Percentiles rank a stretch among this genome's conserved stretches.
phyloP scores from a whole-genome alignment of 225 moss, liverwort and hornwort species.

The Sphagnum tenellum region DNA sequence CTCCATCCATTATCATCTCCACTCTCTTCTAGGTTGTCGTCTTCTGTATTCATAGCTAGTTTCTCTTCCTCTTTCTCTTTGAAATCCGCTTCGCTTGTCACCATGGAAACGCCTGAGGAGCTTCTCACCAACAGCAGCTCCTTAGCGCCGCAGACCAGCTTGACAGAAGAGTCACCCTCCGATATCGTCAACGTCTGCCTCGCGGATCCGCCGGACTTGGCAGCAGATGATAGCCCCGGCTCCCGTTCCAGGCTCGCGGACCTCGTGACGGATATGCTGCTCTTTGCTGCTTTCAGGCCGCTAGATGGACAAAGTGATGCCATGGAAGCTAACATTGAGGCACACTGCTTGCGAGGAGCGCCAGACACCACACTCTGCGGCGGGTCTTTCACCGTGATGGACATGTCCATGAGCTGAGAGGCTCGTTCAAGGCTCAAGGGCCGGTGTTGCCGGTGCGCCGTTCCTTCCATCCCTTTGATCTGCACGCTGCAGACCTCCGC shows the following conservation, averaged over 20 bases:
- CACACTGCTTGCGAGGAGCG: constrained; percentile 18
- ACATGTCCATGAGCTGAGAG: constrained; percentile 10
- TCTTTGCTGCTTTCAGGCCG: constrained; percentile 17
- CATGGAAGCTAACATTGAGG: constrained; percentile 35
- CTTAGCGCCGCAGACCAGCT: constrained; percentile 11
- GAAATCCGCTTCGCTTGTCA: constrained; percentile 7
- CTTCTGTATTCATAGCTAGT: neutral
- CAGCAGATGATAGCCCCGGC: constrained; percentile 7
- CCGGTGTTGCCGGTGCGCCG: constrained; percentile 17
- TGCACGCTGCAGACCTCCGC: constrained; percentile 28
- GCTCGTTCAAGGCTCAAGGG: constrained; percentile 19
- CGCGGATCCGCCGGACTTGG: constrained; percentile 25
- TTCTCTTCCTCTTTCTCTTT: constrained; percentile 15
- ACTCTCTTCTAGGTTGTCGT: constrained; percentile 27
- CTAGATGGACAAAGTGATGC: constrained; percentile 16
- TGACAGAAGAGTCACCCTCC: constrained; percentile 29
- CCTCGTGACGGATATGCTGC: constrained; percentile 12
- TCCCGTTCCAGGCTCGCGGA: constrained; percentile 1
- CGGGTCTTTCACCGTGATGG: constrained; percentile 16
- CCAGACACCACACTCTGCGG: constrained; percentile 13
- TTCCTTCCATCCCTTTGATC: constrained; percentile 31
- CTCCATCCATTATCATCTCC: constrained; percentile 26
- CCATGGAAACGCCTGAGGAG: constrained; percentile 19
- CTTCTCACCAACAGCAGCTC: constrained; percentile 21
- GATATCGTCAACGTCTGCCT: constrained; percentile 35